phyloP scores from a whole-genome alignment of 2,329 filamentous ascomycete species.

The Xylariaceae sp. region DNA sequence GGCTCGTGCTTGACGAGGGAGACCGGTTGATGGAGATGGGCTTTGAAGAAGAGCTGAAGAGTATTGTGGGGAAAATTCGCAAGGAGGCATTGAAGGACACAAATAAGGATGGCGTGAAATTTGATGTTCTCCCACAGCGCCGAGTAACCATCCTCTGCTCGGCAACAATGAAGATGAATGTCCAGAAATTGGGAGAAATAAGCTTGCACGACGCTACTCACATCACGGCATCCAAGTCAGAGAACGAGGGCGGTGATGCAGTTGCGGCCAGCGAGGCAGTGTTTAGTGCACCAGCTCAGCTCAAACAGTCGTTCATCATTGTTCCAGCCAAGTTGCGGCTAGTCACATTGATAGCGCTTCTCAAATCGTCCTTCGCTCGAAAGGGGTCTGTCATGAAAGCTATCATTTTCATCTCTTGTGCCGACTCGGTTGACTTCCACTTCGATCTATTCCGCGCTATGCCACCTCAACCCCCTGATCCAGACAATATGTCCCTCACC shows the following conservation, averaged over 20 bases:
- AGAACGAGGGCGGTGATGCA: conserved; percentile 49
- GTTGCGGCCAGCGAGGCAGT: conserved; percentile 53
- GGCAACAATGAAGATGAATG: conserved; percentile 97
- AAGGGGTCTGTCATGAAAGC: conserved; percentile 94
- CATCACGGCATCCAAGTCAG: conserved; percentile 68
- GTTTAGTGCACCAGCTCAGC: conserved; percentile 85
- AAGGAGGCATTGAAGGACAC: conserved; percentile 61
- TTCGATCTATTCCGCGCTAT: conserved; percentile 73
- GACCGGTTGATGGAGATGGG: conserved; percentile 98
- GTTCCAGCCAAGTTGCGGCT: conserved; percentile 88
- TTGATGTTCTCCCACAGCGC: conserved; percentile 70
- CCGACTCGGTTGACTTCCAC: conserved; percentile 96
- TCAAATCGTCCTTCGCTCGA: conserved; percentile 86
- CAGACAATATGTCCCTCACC: conserved; percentile 40
- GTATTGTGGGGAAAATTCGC: conserved; percentile 80
- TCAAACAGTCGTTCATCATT: conserved; percentile 89
- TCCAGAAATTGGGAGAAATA: conserved; percentile 91
- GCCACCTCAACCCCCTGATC: conserved; percentile 22
- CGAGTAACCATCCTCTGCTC: conserved; percentile 91
- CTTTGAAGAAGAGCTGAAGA: conserved; percentile 91
- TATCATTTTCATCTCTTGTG: conserved; percentile 95
- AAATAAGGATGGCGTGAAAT: conserved; percentile 58
- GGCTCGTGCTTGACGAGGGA: conserved; percentile 93
- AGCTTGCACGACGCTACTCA: conserved; percentile 91
- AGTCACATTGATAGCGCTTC: conserved; percentile 80